These are phyloP conservation scores for Verruconis gallopava DNA, from an alignment of 2,329 filamentous ascomycete genomes.

Conservation along the genomic window DNA sequence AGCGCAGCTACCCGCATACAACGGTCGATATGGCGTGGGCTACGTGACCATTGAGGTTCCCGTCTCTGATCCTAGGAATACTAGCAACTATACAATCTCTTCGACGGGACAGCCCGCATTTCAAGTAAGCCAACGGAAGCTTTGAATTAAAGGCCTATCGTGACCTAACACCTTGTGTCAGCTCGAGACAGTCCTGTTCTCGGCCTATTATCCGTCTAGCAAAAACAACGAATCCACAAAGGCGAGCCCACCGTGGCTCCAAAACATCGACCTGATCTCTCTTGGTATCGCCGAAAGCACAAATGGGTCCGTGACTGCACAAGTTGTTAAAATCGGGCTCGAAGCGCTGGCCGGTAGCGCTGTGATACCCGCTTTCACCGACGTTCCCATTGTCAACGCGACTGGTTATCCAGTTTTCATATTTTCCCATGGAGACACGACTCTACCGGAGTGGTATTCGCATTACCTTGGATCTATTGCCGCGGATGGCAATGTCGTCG, in stretches of 20 bases:
- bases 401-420: not conserved
- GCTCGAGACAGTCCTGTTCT: not conserved
- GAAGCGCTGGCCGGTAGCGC: not conserved
- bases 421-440: not conserved
- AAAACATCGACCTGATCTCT: not conserved
- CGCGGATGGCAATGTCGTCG: not conserved
- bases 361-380: not conserved
- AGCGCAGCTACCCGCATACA: not conserved
- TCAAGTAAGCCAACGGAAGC: not conserved
- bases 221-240: constrained; percentile 1
- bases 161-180: too few species aligned
- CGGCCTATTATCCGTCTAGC: not conserved
- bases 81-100: not conserved
- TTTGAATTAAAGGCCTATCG: too few species aligned
- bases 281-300: not conserved
- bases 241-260: not conserved
- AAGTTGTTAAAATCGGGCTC: not conserved
- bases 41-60: not conserved
- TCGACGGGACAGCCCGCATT: too few species aligned
- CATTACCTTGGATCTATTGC: not conserved
- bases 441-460: not conserved
- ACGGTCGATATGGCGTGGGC: not conserved
- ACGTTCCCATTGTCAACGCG: not conserved
- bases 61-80: not conserved
- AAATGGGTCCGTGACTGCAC: not conserved